Conservation (phyloP, 2,329 filamentous ascomycete species). For the Colletotrichum endophyticum region DNA sequence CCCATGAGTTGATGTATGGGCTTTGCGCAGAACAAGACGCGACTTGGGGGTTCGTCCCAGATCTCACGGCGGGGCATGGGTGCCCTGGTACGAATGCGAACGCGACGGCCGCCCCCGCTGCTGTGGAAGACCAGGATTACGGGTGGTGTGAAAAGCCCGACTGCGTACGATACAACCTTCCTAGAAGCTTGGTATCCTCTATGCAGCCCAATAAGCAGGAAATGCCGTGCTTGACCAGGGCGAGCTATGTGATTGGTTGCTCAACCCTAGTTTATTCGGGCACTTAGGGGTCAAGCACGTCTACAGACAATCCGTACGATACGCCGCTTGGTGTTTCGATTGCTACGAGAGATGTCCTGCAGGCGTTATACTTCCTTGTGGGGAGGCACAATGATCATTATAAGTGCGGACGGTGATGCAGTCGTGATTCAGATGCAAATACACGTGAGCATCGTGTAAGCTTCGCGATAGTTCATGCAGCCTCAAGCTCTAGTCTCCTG, state of each 20-base stretch:
- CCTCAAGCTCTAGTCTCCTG: too few species aligned
- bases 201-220: not conserved
- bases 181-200: not conserved
- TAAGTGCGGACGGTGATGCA: too few species aligned
- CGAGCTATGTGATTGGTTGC: not conserved
- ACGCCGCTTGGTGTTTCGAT: too few species aligned
- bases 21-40: rapidly evolving
- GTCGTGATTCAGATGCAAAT: too few species aligned
- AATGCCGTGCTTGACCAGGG: not conserved
- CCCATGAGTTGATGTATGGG: not conserved
- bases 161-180: not conserved
- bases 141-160: rapidly evolving
- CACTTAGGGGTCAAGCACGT: not conserved
- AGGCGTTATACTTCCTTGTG: too few species aligned
- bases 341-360: too few species aligned
- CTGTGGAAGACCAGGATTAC: not conserved
- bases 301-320: not conserved
- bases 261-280: not conserved
- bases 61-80: not conserved
- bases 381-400: too few species aligned
- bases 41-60: not conserved
- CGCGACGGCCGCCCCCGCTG: not conserved
- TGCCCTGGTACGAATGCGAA: not conserved
- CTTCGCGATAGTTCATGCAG: too few species aligned
- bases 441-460: too few species aligned